Base-by-base conservation (phyloP, 805 yeast genomes). In the Ogataea angusta region DNA sequence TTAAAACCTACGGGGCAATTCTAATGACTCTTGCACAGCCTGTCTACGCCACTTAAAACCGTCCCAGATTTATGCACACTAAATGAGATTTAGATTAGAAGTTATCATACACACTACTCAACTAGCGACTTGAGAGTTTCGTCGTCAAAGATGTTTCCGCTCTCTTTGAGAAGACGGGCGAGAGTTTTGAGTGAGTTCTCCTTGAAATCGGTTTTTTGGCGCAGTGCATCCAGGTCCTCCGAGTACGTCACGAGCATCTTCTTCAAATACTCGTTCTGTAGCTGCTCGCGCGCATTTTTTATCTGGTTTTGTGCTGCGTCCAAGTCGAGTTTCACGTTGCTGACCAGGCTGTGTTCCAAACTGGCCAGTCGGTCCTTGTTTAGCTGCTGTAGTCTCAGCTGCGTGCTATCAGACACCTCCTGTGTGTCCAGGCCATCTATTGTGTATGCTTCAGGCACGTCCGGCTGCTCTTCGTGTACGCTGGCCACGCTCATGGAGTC, bases 171-270 rank as follows among this genome's bases (percentile, higher is more conserved):
- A 6, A 78, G 67, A 48, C 75, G 74, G 3, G 83, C 85, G 50
- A 80, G 60, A 37, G 76, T 51, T 10, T 73, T 72, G 42, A 82
- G 66, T 19, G 85, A 79, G 22, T 68, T 71, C 13, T 49, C 49
- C 9, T 70, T 71, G 52, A 83, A 83, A 56, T 82, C 88, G 8
- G 80, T 82, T 25, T 80, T 77, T 40, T 69, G 68, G 56, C 89
- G 75, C 46, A 81, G 62, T 39, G 67, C 67, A 51, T 78, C 80
- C 27, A 81, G 66, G 45, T 81, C 86, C 41, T 78, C 78, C 34
- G 80, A 78, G 51, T 80, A 83, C 27, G 68, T 72, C 13, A 65
- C 62, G 34, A 85, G 75, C 75, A 82, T 73, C 45, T 78, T 52
- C 24, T 65, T 67, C 53, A 83, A 59, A 51, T 70, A 83, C 39